Conservation (phyloP, 2,329 filamentous ascomycete species). For the Ophiostoma montium region DNA sequence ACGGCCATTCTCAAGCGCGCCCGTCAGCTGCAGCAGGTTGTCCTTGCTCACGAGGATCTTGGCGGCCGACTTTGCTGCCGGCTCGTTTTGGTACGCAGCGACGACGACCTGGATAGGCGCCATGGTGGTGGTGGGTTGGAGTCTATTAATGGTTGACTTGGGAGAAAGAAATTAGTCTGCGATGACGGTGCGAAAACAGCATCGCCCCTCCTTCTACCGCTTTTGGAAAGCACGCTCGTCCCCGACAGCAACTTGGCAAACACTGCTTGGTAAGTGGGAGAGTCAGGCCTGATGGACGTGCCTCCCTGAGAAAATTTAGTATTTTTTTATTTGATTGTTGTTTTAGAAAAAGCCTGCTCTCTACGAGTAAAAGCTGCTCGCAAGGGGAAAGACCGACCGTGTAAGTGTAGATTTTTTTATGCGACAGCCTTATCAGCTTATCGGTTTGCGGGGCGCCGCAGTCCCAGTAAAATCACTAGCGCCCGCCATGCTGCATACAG, state of each 20-base stretch:
- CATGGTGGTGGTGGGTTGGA: slow-evolving; percentile 1
- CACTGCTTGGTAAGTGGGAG: no score
- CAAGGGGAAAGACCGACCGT: background rate
- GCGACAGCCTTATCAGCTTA: background rate
- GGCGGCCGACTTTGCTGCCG: slow-evolving; percentile 7
- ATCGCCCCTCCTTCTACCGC: no score
- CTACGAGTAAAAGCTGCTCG: background rate
- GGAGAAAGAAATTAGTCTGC: background rate
- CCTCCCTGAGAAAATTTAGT: background rate
- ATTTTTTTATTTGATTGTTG: no score
- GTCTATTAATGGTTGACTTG: no score
- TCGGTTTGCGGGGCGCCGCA: background rate
- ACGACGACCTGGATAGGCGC: background rate
- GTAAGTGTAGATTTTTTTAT: background rate
- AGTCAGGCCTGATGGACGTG: background rate
- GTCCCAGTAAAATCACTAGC: background rate
- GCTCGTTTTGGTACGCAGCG: slow-evolving; percentile 3
- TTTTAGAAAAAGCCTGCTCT: no score
- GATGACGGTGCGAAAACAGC: no score
- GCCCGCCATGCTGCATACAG: background rate
- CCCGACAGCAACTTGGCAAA: no score
- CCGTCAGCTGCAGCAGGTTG: slow-evolving; percentile 12
- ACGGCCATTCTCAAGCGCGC: slow-evolving; percentile 11
- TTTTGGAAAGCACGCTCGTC: no score
- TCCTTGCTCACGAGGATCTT: slow-evolving; percentile 14